Percentiles rank a stretch among this genome's conserved stretches.
Evolutionary conservation across 2,329 filamentous ascomycete genomes (phyloP).

Genomic region (Davidsoniella australis): DNA sequence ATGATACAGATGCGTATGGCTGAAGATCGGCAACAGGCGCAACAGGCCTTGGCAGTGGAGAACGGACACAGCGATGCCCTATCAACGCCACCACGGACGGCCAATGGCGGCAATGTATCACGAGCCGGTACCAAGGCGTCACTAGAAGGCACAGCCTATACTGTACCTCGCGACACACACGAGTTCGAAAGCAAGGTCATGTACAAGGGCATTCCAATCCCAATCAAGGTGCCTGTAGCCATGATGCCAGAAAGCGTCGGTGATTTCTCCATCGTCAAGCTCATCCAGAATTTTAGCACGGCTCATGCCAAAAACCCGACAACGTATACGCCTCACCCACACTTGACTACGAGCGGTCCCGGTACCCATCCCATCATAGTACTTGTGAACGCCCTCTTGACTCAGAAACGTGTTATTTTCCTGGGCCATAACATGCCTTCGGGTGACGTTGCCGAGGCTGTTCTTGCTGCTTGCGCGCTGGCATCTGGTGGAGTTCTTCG

Average conservation of each 20-base stretch:
- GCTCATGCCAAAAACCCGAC: constrained; percentile 69
- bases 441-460: constrained; percentile 92
- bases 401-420: constrained; percentile 92
- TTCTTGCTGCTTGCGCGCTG: constrained; percentile 86
- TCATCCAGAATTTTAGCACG: constrained; percentile 85
- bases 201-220: constrained; percentile 92
- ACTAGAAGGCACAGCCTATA: constrained; percentile 48
- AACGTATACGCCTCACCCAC: constrained; percentile 71
- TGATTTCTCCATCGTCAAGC: constrained; percentile 92
- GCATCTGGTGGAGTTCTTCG: constrained; percentile 82
- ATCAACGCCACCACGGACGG: constrained; percentile 24
- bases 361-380: constrained; percentile 90
- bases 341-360: constrained; percentile 80
- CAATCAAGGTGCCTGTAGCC: constrained; percentile 88
- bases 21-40: constrained; percentile 36
- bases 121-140: constrained; percentile 46
- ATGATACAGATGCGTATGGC: constrained; percentile 74
- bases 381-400: constrained; percentile 82
- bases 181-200: constrained; percentile 92
- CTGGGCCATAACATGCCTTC: constrained; percentile 89
- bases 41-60: constrained; percentile 6
- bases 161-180: constrained; percentile 81
- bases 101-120: constrained; percentile 19
- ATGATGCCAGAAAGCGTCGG: constrained; percentile 91
- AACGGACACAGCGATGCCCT: constrained; percentile 23